Evolutionary conservation across 768 basidiomycete genomes (phyloP).

Genomic region (Calocybe cyanea): DNA sequence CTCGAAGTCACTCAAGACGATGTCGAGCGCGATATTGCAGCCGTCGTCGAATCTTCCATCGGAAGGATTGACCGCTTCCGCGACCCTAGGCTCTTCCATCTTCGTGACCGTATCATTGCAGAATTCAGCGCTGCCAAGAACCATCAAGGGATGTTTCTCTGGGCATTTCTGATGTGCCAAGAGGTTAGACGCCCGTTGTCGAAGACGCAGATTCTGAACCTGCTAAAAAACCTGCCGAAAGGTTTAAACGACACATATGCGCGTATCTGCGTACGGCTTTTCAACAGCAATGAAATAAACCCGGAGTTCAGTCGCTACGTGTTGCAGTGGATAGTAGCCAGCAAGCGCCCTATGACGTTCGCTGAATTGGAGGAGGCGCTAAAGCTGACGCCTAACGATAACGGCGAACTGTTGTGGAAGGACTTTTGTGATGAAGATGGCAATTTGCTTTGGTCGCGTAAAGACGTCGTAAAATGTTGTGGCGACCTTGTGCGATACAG

Average conservation of each 20-base stretch:
- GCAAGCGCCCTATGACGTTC: too few species aligned
- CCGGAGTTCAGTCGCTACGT: constrained; percentile 1
- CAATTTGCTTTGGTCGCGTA: neutral
- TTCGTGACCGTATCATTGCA: neutral
- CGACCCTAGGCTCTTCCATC: neutral
- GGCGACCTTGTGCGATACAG: neutral
- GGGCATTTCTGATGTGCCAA: constrained; percentile 1
- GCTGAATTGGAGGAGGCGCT: neutral
- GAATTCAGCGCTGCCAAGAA: neutral
- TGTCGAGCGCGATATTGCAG: constrained; percentile 6
- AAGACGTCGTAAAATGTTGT: too few species aligned
- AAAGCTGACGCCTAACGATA: neutral
- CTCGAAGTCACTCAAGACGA: constrained; percentile 3
- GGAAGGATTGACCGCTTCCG: constrained; percentile 3
- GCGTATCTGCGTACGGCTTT: constrained; percentile 1
- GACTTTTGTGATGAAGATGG: neutral
- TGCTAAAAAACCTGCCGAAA: constrained; percentile 6
- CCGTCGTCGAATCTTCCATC: neutral
- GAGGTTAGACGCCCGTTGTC: neutral
- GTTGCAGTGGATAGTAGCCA: neutral
- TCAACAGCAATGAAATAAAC: too few species aligned
- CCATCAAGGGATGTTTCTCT: too few species aligned
- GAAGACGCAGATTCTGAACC: neutral
- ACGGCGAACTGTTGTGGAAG: neutral
- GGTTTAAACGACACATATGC: constrained; percentile 4